These are phyloP conservation scores for Nicotiana obtusifolia DNA, from an alignment of 257 asterid species.

Conservation along the genomic window DNA sequence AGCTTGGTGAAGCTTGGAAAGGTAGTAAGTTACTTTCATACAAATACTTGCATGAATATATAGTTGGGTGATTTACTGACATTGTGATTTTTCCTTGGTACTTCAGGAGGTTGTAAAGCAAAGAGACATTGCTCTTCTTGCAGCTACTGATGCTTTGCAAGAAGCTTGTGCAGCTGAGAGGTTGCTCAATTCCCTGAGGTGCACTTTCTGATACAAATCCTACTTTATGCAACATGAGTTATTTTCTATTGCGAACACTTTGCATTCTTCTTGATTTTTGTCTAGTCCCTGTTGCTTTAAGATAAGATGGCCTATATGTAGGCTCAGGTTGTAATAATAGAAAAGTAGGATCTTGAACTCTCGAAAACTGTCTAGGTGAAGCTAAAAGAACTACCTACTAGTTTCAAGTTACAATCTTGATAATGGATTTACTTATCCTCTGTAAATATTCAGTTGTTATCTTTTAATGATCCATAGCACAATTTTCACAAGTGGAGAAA, in stretches of 20 bases:
- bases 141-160: slow-evolving; percentile 75
- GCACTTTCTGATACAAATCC: neutral
- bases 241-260: neutral
- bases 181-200: slow-evolving; percentile 74
- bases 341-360: neutral
- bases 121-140: slow-evolving; percentile 51
- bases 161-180: slow-evolving; percentile 80
- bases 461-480: neutral
- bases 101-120: slow-evolving; percentile 56
- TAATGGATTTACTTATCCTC: neutral
- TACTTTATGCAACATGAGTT: neutral
- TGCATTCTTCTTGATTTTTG: neutral
- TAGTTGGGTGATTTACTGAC: neutral
- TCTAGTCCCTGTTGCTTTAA: neutral
- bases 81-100: neutral
- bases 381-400: neutral
- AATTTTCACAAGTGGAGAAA: neutral
- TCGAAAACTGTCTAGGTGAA: neutral
- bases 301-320: neutral
- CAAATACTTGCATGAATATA: neutral
- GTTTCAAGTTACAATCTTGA: neutral
- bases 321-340: neutral
- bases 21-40: slow-evolving; percentile 30
- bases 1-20: slow-evolving; percentile 59
- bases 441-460: neutral